Base-by-base conservation (phyloP, 78 protist genomes). In the Acrasis kona region DNA sequence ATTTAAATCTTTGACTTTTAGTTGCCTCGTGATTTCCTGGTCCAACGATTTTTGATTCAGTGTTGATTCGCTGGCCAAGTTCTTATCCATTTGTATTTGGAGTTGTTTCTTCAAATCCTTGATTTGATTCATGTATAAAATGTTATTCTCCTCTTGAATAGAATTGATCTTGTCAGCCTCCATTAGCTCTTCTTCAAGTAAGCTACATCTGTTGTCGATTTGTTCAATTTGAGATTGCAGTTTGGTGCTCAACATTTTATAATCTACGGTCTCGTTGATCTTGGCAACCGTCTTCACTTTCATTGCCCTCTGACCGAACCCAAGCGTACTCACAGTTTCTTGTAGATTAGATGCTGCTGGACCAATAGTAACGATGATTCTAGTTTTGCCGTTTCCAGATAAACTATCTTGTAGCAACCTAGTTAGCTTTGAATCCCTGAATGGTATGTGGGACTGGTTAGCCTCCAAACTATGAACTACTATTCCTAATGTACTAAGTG, bases 381-480 rank as follows among this genome's bases (percentile, higher is more conserved):
- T 28, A 28, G 87, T 82, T 71, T 74, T 75, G 41, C 90, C 94
- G 76, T 70, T 39, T 7, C 80, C 79, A 29, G 57, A 40, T 37
- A 84, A 76, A 31, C 72, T 78, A 61, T 83, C 86, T 61, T 84
- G 91, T 35, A 87, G 80, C 39, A 89, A 66, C 37, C 90, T 68
- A 1, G 95, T 87, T 27, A 91, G 50, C 61, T 91, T 88, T 40
- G 86, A 83, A 34, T 87, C 92, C 19, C 95, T 70, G 84, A 82
- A 85, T 29, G 90, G 90, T 5, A 82, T 78, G 28, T 31, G 67
- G 2, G 70, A 80, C n/a, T 1, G 30, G 10, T 65, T 35, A 34
- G 27, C 3, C 32, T 75, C 41, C 36, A 94, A 80, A 8, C 96
- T 92, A n/a, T 82, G 50, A 30, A 92, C 88, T 37, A 91, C 95